Evolutionary conservation across 2,329 filamentous ascomycete species (phyloP), one percentile per base, ranked within the genome.

Genomic region (Cordyceps cateniannulata): DNA sequence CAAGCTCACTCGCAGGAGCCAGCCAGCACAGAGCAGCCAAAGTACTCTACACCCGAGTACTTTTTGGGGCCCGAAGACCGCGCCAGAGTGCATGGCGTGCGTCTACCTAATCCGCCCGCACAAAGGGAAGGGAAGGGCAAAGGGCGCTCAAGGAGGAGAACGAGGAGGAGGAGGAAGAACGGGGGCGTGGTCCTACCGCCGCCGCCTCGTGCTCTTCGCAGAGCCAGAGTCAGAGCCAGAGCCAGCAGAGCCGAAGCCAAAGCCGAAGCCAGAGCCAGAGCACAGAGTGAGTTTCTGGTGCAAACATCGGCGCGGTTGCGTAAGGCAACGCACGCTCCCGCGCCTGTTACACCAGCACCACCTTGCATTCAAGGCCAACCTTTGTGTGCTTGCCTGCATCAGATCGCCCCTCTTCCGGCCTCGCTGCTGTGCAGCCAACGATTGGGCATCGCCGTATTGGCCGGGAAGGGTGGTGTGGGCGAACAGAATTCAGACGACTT

Each of bases 41-140:
- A 42, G 55, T 58, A 58, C 55, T 58, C 45, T 58, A 58, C 55
- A 38, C 50, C 5, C 6, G 45, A 40, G 55, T 58, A 58, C 55
- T 29, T 58, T 49, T 50, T 40, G 40, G 42, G 29, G 22, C 45
- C 44, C 32, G 32, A 49, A 49, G 45, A 16, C 32, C 55, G 35
- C 55, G 27, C 22, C 45, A 58, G 55, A 29, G 20, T 42, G 16
- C 38, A n/a, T 29, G 55, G 44, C 22, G 47, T 58, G 55, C 29
- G 44, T 20, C 27, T 58, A 58, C 50, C 55, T 6, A 20, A 35
- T 12, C 6, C 29, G 12, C 29, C 3, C 16, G 18, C 38, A 42
- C 38, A 42, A 42, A 42, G 38, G 38, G 16, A 18, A 42, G 38
- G 32, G 8, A 35, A 35, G 32, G 32, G 32, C 27, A 29, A 35